Evolutionary conservation across 805 yeast species (phyloP).

Genomic region (Saccharomycopsis schoenii): DNA sequence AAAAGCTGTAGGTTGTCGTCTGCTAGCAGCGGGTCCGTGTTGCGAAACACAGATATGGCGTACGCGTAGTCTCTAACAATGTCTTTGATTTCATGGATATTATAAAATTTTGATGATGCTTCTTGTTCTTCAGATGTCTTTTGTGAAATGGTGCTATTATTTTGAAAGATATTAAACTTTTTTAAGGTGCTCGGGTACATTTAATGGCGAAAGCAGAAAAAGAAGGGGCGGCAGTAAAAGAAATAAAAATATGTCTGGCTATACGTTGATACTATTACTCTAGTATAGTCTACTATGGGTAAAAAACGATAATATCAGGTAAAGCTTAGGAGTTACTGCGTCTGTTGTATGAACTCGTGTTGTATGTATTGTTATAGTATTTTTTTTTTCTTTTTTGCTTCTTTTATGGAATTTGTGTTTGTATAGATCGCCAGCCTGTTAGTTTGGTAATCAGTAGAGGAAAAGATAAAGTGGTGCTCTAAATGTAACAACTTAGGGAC

Average conservation of each 20-base stretch:
- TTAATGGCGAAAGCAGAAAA: not conserved
- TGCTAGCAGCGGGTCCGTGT: not conserved
- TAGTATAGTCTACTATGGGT: too few relatives aligned
- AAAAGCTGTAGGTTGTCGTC: not conserved
- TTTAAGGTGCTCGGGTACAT: not conserved
- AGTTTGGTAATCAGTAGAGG: too few relatives aligned
- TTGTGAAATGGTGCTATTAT: not conserved
- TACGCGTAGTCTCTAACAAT: not conserved
- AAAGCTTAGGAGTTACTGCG: too few relatives aligned
- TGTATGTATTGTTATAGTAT: too few relatives aligned
- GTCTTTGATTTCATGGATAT: not conserved
- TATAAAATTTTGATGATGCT: not conserved
- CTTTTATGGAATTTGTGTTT: too few relatives aligned
- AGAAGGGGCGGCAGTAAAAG: not conserved
- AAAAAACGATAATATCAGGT: too few relatives aligned
- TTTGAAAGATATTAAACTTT: not conserved
- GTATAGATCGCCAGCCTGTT: too few relatives aligned
- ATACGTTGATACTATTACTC: too few relatives aligned
- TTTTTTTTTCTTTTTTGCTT: too few relatives aligned
- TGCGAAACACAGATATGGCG: not conserved
- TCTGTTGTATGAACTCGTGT: too few relatives aligned
- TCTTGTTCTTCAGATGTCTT: not conserved
- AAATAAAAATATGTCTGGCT: not conserved
- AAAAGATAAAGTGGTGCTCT: too few relatives aligned
- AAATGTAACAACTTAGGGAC: too few relatives aligned